Base-by-base conservation (phyloP, 352 stramenopile genomes). In the Pythium angustatum region DNA sequence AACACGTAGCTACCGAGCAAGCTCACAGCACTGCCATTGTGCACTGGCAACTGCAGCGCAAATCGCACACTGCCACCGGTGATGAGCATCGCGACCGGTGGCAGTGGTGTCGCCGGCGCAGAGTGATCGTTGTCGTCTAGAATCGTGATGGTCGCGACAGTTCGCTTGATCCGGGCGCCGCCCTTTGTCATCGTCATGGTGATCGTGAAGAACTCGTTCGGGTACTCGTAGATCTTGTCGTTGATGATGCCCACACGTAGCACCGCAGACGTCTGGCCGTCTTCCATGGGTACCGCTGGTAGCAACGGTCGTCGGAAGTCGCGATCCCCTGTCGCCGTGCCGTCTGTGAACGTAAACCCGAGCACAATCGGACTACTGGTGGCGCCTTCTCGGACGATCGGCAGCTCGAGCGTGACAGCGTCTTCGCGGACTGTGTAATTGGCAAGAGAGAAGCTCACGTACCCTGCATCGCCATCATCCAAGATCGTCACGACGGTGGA, bases 381-480 rank as follows among this genome's bases (percentile, higher is more conserved):
- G 2, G 78, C 79, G 2, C 69, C 60, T 56, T 83, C 62, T 0
- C 83, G 80, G n/a, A 85, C 51, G 40, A 90, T 79, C 0, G 76
- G 59, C 0, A 76, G 38, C 9, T 67, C 68, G n/a, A 58, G 67
- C 15, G 56, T 59, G 15, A 57, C 54, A 3, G 62, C 60, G 26
- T 69, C 62, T 69, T 91, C 80, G 0, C 40, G 62, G 5, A 91
- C 71, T 0, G 19, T 43, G 34, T 77, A 85, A 2, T 4, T 26
- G 3, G 59, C 17, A 5, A 62, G 63, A 0, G 73, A 64, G 61
- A 91, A 89, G 30, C 71, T 75, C 2, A 91, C 50, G 27, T 73
- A 76, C 1, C 83, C 83, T 36, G 83, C 80, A 47, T 89, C 80
- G 0, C 73, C 81, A 55, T 89, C 83, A 45, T 91, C 83, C 0